A percentile compares a stretch with the other conserved stretches of the same genome.
These are phyloP conservation scores for Balakata baccata DNA, from an alignment of 345 rosid genomes.

Conservation along the genomic window DNA sequence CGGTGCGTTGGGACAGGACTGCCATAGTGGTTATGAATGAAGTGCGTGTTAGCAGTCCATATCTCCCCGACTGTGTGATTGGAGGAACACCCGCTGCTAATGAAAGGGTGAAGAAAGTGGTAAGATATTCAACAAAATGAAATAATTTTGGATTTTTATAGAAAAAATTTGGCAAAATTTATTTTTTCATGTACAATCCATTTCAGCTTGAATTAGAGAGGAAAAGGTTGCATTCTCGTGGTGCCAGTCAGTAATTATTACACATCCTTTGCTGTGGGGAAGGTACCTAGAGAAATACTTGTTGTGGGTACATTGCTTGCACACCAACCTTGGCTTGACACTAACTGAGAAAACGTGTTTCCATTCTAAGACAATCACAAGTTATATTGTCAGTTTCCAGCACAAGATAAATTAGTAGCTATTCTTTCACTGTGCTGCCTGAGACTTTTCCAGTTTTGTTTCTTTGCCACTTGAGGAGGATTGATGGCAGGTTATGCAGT, in stretches of 20 bases:
- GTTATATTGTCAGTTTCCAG: conserved; percentile 14
- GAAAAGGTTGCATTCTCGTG: conserved; percentile 58
- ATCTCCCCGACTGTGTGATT: conserved; percentile 72
- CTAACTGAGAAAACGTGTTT: conserved; percentile 8
- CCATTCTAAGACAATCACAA: conserved; percentile 18
- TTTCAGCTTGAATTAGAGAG: conserved; percentile 66
- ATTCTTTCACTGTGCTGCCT: conserved; percentile 3
- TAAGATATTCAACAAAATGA: conserved; percentile 33
- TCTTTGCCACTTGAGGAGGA: not conserved
- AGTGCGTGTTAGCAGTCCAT: conserved; percentile 89
- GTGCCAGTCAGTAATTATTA: conserved; percentile 35
- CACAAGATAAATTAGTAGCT: conserved; percentile 9
- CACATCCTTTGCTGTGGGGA: conserved; percentile 9
- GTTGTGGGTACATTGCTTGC: conserved; percentile 19
- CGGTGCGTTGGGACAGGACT: conserved; percentile 96
- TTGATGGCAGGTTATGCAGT: not conserved
- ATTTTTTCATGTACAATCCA: conserved; percentile 10
- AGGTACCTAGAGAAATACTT: conserved; percentile 16
- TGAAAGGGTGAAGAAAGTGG: conserved; percentile 97
- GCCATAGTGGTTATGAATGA: conserved; percentile 86
- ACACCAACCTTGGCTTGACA: not conserved
- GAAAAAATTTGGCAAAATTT: not conserved
- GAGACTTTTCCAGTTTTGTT: conserved; percentile 3
- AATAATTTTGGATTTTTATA: not conserved
- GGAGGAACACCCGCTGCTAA: conserved; percentile 98